Percentiles rank a stretch among this genome's conserved stretches.
Conservation (phyloP, 2,329 filamentous ascomycete species). For the Penicillium frequentans region DNA sequence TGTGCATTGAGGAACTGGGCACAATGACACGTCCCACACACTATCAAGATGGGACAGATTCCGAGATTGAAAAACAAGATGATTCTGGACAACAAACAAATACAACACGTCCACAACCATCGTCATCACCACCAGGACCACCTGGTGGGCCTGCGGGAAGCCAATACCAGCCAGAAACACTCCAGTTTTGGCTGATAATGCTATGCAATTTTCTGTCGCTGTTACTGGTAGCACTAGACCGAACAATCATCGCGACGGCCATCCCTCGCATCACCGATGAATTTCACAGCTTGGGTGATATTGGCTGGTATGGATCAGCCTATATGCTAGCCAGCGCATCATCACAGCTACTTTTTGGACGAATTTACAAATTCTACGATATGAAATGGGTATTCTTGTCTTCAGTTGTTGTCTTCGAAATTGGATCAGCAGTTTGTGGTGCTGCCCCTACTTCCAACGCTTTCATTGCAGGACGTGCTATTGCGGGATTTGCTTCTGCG, state of each 20-base stretch:
- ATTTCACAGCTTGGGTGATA: constrained; percentile 43
- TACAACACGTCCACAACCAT: not conserved
- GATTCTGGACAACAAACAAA: not conserved
- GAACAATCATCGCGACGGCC: constrained; percentile 39
- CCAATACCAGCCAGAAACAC: not conserved
- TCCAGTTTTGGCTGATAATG: constrained; percentile 1
- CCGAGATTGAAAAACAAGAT: not conserved
- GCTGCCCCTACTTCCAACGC: constrained; percentile 31
- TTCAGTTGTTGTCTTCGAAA: constrained; percentile 34
- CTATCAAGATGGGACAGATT: not conserved
- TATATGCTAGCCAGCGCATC: constrained; percentile 30
- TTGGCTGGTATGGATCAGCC: constrained; percentile 64
- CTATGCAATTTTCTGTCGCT: not conserved
- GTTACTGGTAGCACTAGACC: constrained; percentile 45
- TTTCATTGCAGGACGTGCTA: constrained; percentile 32
- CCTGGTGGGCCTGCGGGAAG: not conserved
- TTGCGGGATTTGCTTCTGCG: constrained; percentile 29
- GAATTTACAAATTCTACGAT: constrained; percentile 36
- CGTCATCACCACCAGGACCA: not conserved
- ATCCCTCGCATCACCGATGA: constrained; percentile 25
- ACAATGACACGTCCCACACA: not conserved
- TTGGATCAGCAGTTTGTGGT: constrained; percentile 33
- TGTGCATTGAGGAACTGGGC: not conserved
- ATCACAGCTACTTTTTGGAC: constrained; percentile 39
- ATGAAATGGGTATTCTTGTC: constrained; percentile 38